Evolutionary conservation across 2,329 filamentous ascomycete genomes (phyloP).

Genomic region (Epichloe gansuensis): DNA sequence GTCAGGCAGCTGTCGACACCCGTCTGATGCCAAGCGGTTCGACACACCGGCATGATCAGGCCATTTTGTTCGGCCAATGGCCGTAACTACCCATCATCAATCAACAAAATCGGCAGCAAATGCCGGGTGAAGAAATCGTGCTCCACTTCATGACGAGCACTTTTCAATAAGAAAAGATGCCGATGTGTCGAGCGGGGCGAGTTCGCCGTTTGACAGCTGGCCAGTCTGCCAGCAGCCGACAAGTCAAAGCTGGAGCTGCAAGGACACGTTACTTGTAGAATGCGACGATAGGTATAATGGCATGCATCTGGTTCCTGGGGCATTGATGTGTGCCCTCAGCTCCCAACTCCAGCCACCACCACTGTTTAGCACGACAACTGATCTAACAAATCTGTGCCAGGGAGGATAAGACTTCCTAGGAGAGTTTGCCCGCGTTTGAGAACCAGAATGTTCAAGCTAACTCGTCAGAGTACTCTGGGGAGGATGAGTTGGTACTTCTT

Average conservation of each 20-base stretch:
- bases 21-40: not conserved
- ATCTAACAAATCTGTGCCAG: not conserved
- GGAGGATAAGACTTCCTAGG: not conserved
- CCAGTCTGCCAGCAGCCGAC: too few species aligned
- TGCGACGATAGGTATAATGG: not conserved
- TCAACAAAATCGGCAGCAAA: not conserved
- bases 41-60: not conserved
- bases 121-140: not conserved
- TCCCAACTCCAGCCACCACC: too few species aligned
- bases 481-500: slow-evolving; percentile 10
- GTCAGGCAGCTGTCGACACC: not conserved
- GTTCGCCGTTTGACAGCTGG: not conserved
- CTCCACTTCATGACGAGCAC: not conserved
- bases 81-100: not conserved
- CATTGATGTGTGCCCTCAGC: not conserved
- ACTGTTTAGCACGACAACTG: not conserved
- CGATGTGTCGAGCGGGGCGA: not conserved
- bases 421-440: not conserved
- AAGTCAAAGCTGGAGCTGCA: not conserved
- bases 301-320: too few species aligned
- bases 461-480: slow-evolving; percentile 20
- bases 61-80: not conserved
- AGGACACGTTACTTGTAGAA: not conserved
- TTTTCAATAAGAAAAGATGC: not conserved
- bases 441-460: slow-evolving; percentile 1